phyloP scores from a whole-genome alignment of 352 stramenopile species.

The Pythium scleroteichum region DNA sequence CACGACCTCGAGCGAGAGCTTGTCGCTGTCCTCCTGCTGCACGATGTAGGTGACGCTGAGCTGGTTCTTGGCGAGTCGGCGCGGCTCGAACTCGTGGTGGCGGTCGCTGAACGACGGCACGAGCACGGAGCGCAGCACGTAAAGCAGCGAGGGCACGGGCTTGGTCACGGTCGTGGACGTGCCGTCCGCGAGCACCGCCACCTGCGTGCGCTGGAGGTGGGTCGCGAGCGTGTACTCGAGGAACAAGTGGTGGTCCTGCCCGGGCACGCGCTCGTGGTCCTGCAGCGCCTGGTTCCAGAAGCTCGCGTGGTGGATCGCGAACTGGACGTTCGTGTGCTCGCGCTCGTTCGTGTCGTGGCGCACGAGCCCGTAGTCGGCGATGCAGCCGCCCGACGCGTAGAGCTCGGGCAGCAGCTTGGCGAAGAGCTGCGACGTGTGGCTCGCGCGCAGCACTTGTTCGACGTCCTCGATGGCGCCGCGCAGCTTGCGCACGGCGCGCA shows the following conservation, averaged over 20 bases:
- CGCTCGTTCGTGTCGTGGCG: constrained; percentile 63
- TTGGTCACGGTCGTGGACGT: constrained; percentile 21
- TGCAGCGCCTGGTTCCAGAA: constrained; percentile 16
- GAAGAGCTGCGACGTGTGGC: constrained; percentile 38
- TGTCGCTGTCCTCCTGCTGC: constrained; percentile 41
- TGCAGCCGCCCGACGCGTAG: constrained; percentile 42
- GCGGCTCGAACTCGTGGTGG: constrained; percentile 34
- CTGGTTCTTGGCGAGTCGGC: constrained; percentile 41
- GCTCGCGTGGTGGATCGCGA: constrained; percentile 46
- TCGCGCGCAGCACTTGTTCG: constrained; percentile 50
- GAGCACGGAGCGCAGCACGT: constrained; percentile 56
- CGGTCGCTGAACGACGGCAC: constrained; percentile 35
- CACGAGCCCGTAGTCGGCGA: constrained; percentile 48
- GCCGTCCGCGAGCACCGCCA: constrained; percentile 29
- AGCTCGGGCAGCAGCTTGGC: constrained; percentile 43
- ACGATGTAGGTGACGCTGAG: constrained; percentile 75
- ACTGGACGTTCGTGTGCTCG: constrained; percentile 61
- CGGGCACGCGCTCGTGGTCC: constrained; percentile 10
- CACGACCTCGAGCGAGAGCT: constrained; percentile 64
- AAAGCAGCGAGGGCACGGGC: constrained; percentile 62
- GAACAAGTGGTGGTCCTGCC: constrained; percentile 47
- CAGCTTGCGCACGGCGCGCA: constrained; percentile 59
- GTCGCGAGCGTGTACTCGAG: constrained; percentile 67
- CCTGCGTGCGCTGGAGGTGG: constrained; percentile 55
- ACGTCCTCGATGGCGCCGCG: constrained; percentile 50